Conservation (phyloP, 1,284 basidiomycete species). For the Trichosporon coremiiforme region DNA sequence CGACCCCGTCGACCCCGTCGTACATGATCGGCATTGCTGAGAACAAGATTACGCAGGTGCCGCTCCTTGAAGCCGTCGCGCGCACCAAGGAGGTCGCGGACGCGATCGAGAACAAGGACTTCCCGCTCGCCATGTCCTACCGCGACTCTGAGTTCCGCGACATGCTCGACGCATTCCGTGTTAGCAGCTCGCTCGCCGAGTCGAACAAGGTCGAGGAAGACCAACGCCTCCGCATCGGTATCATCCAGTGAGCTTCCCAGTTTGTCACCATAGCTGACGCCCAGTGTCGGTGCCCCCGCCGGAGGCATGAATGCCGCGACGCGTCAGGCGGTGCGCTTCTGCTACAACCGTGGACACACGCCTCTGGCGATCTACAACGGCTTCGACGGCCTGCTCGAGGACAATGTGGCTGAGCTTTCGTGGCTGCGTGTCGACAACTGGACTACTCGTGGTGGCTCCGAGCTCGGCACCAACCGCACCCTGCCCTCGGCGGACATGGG, state of each 20-base stretch:
- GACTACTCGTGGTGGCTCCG: slow-evolving; percentile 95
- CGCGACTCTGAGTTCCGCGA: slow-evolving; percentile 92
- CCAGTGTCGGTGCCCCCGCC: slow-evolving; percentile 90
- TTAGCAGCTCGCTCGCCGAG: slow-evolving; percentile 68
- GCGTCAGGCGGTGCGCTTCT: slow-evolving; percentile 89
- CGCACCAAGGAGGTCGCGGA: slow-evolving; percentile 82
- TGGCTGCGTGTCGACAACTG: slow-evolving; percentile 98
- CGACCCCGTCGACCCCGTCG: slow-evolving; percentile 85
- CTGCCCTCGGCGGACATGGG: slow-evolving; percentile 85
- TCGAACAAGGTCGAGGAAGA: slow-evolving; percentile 66
- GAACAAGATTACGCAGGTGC: slow-evolving; percentile 91
- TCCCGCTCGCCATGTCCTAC: slow-evolving; percentile 80
- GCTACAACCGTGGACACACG: slow-evolving; percentile 85
- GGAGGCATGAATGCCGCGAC: slow-evolving; percentile 99
- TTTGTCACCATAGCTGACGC: slow-evolving; percentile 14
- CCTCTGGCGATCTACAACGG: slow-evolving; percentile 93
- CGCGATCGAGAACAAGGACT: slow-evolving; percentile 82
- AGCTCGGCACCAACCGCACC: slow-evolving; percentile 92
- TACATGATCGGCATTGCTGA: slow-evolving; percentile 97
- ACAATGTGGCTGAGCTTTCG: slow-evolving; percentile 77
- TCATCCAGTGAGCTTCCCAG: slow-evolving; percentile 75
- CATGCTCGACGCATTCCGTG: slow-evolving; percentile 78
- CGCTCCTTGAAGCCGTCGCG: slow-evolving; percentile 88
- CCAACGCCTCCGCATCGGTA: slow-evolving; percentile 80
- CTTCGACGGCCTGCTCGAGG: slow-evolving; percentile 89